Evolutionary conservation across 2,329 filamentous ascomycete species (phyloP).

Genomic region (Pleoardoris graminearum): DNA sequence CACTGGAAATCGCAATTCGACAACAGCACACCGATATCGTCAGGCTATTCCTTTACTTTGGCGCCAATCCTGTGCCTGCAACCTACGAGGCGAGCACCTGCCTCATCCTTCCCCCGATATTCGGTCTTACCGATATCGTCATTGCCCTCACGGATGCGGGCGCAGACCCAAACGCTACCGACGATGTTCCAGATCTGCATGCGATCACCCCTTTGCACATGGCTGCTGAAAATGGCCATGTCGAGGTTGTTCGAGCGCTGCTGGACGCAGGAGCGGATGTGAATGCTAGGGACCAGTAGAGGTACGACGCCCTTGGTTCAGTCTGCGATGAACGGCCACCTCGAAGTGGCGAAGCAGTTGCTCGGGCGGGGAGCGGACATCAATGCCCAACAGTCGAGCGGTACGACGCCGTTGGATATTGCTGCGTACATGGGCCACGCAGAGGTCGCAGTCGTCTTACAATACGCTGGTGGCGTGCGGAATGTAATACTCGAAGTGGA

Average conservation of each 20-base stretch:
- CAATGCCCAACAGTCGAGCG: not conserved
- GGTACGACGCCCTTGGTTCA: not conserved
- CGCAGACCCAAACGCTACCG: not conserved
- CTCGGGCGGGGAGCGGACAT: not conserved
- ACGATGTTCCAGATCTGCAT: not conserved
- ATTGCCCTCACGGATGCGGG: not conserved
- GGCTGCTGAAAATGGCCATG: not conserved
- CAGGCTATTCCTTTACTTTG: not conserved
- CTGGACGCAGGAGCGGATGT: not conserved
- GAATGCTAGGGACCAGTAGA: not conserved
- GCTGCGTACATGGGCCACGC: not conserved
- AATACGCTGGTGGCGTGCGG: not conserved
- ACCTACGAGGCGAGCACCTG: not conserved
- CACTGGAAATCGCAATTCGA: not conserved
- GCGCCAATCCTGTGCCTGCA: not conserved
- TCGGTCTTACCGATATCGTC: not conserved
- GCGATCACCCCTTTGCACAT: not conserved
- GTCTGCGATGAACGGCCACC: not conserved
- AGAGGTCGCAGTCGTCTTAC: not conserved
- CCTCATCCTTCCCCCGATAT: not conserved
- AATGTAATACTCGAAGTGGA: not conserved
- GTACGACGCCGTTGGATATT: not conserved
- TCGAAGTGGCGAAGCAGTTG: not conserved
- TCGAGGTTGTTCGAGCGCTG: not conserved
- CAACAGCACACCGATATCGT: not conserved